Base-by-base conservation (phyloP, 768 basidiomycete genomes). In the Lactifluus rugatus region DNA sequence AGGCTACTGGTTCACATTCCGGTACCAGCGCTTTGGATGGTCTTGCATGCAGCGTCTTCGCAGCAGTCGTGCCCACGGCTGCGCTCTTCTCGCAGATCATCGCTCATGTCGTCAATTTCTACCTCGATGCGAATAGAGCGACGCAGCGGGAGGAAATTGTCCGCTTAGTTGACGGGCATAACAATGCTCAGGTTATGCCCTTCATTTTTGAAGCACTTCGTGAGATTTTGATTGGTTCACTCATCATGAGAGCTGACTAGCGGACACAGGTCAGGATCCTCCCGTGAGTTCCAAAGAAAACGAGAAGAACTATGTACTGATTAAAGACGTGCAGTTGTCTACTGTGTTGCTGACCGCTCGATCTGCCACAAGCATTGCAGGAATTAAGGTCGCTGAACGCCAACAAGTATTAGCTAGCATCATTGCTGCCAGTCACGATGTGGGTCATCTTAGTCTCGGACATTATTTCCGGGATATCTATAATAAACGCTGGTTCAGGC, bases 21-120 rank as follows among this genome's bases (percentile, higher is more conserved):
- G 57, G 68, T 11, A 61, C 64, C 46, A 66, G 66, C 26, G 67
- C 58, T 34, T 64, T 58, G 57, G 70, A 61, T 67, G 57, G 76
- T 23, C 66, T 83, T n/a, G 75, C 81, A 1, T 68, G 71, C n/a
- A 71, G 73, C 26, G 70, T 81, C 8, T 79, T 86, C 62, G 73
- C 76, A 8, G 78, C 82, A 48, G 66, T 76, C 16, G 75, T 85
- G 13, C 81, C 82, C 5, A 81, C 81, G 16, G 76, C 78, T 2
- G 71, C 80, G 0, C 65, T 79, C 6, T 84, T 80, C 70, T 81
- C 82, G 1, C 74, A 81, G 51, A 75, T 77, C 11, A 68, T 86
- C 42, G 73, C 78, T 3, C 76, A 78, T 54, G 75, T 84, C 23
- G 72, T 88, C 49, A 73, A 85, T 64, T 84, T 80, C 69, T 87